Percentiles rank a stretch among this genome's conserved stretches.
Conservation (phyloP, 768 basidiomycete genomes). For the Xerocomus brunneocitrinus region DNA sequence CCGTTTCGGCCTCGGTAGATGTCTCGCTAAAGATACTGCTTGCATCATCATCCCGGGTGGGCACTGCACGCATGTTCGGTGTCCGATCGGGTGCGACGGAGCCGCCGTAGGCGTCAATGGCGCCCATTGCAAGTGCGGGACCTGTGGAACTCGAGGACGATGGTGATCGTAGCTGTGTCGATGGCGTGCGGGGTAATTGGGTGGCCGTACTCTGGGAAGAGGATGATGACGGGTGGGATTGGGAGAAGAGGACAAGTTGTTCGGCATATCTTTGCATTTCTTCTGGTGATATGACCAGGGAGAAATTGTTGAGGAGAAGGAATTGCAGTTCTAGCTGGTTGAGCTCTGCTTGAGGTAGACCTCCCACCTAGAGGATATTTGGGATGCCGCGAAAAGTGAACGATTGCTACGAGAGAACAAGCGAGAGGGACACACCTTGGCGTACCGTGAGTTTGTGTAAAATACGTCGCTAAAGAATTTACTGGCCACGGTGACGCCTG, state of each 20-base stretch:
- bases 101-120: constrained; percentile 50
- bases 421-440: constrained; percentile 65
- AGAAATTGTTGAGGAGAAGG: constrained; percentile 92
- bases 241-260: constrained; percentile 73
- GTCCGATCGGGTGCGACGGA: constrained; percentile 33
- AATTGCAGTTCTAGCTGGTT: constrained; percentile 98
- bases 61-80: constrained; percentile 22
- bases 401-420: constrained; percentile 1
- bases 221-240: constrained; percentile 33
- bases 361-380: constrained; percentile 68
- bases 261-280: constrained; percentile 97
- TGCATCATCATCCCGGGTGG: constrained; percentile 27
- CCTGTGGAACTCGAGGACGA: constrained; percentile 19
- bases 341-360: constrained; percentile 85
- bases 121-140: constrained; percentile 49
- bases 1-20: constrained; percentile 47
- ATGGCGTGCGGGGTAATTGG: constrained; percentile 18
- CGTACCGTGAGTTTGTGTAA: constrained; percentile 97
- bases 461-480: constrained; percentile 99
- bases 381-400: not conserved
- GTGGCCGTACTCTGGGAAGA: constrained; percentile 20
- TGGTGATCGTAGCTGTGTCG: constrained; percentile 16
- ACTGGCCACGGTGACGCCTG: constrained; percentile 97
- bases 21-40: constrained; percentile 36
- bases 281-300: constrained; percentile 76